Evolutionary conservation across 2,329 filamentous ascomycete genomes (phyloP), one percentile per base, ranked within the genome.

Genomic region (Bipolaris victoriae): DNA sequence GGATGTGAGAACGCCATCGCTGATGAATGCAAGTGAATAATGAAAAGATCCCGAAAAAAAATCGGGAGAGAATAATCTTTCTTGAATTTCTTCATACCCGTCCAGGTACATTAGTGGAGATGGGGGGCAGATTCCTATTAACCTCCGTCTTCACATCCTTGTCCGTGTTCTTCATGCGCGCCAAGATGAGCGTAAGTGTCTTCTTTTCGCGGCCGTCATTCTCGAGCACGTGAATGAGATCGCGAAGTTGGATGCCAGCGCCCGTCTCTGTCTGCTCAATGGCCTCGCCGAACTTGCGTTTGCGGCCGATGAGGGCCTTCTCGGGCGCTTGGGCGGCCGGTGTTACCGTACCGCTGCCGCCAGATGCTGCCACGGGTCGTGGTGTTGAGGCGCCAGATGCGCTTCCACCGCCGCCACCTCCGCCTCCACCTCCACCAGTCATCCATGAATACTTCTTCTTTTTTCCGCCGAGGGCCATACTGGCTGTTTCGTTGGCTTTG

Each of bases 401-500:
- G 11, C 50, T 47, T 7, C 65, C 81, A n/a, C 49, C 49, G 1
- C 77, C 78, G 9, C 65, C 81, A n/a, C 49, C 49, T 1, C 77
- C 78, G 9, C 77, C 79, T 7, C 77, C 79, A 5, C 77, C 79
- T 46, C 62, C 60, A 22, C 66, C 81, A 13, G 81, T 88, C 88
- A 92, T 89, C 90, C 90, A 92, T 31, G 86, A 85, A 71, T 92
- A 92, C 63, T 88, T 88, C 73, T 90, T 89, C 66, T 80, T 80
- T 77, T 86, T 73, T 85, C 67, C 84, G 83, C 89, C 89, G 41
- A 92, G 83, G 1, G 91, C 91, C 80, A 92, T 85, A 61, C 86
- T 88, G 51, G 90, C 91, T 0, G 93, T 97, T 52, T 91, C 91
- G 72, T 97, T 97, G 24, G 94, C 92, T 61, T 89, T 90, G 20